Percentiles rank a stretch among this genome's conserved stretches.
Conservation (phyloP, 2,329 filamentous ascomycete genomes). For the Fusarium bulbicola region DNA sequence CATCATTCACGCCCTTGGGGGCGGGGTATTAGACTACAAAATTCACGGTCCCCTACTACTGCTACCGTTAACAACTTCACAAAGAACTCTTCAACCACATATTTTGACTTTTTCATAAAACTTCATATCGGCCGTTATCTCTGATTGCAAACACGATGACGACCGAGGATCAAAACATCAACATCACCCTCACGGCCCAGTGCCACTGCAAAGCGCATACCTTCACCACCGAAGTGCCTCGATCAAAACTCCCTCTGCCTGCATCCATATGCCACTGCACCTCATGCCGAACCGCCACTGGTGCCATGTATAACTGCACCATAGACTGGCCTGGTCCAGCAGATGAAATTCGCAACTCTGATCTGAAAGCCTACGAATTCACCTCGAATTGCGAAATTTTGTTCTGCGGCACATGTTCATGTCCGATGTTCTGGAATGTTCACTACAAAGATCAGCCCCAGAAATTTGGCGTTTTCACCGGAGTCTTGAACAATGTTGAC, state of each 20-base stretch:
- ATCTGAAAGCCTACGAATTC: slow-evolving; percentile 51
- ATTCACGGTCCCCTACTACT: neutral
- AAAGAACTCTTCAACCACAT: too few species aligned
- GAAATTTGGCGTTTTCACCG: slow-evolving; percentile 49
- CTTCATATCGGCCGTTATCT: rapidly evolving
- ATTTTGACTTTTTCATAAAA: neutral
- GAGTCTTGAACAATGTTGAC: slow-evolving; percentile 47
- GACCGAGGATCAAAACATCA: neutral
- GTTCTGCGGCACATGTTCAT: slow-evolving; percentile 57
- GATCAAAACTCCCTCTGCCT: slow-evolving; percentile 52
- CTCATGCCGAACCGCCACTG: slow-evolving; percentile 58
- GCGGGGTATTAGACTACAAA: slow-evolving; percentile 14
- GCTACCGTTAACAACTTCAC: neutral
- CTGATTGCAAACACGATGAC: neutral
- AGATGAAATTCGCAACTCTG: slow-evolving; percentile 28
- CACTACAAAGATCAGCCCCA: neutral
- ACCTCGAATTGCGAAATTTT: slow-evolving; percentile 45
- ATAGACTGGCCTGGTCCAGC: slow-evolving; percentile 31
- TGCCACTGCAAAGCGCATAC: slow-evolving; percentile 57
- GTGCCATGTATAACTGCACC: slow-evolving; percentile 51
- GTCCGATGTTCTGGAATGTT: slow-evolving; percentile 53
- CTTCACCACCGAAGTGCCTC: slow-evolving; percentile 49
- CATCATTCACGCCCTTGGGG: slow-evolving; percentile 12
- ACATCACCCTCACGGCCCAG: slow-evolving; percentile 40
- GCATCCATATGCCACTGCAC: slow-evolving; percentile 58